Evolutionary conservation across 306 rosid genomes (phyloP).

Genomic region (Corylus heterophylla): DNA sequence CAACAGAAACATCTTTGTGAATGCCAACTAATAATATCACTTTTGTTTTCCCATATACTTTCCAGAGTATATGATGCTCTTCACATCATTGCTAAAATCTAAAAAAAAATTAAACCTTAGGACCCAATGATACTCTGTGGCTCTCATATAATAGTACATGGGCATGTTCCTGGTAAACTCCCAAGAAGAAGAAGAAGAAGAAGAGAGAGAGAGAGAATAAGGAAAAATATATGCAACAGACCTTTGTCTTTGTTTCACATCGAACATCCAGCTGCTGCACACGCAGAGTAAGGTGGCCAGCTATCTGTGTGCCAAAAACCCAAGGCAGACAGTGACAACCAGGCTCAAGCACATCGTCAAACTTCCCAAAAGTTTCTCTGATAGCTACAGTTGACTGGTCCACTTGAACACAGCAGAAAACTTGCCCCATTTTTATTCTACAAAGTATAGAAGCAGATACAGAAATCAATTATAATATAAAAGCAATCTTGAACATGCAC

Average conservation of each 20-base stretch:
- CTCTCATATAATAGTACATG: not conserved
- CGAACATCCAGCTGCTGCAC: constrained; percentile 66
- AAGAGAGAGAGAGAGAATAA: not conserved
- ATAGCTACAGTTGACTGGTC: constrained; percentile 57
- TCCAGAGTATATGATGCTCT: not conserved
- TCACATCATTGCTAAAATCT: not conserved
- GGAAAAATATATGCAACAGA: constrained; percentile 18
- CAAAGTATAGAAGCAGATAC: not conserved
- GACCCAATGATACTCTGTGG: not conserved
- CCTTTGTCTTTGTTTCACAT: constrained; percentile 63
- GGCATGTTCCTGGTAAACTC: not conserved
- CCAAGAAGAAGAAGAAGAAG: not conserved
- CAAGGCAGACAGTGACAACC: constrained; percentile 65
- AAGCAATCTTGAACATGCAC: not conserved
- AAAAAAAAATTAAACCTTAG: not conserved
- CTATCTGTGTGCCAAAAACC: constrained; percentile 44
- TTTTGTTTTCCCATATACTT: not conserved
- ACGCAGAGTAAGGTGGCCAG: constrained; percentile 55
- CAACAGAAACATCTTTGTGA: not conserved
- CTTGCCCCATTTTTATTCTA: constrained; percentile 50
- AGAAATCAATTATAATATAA: not conserved
- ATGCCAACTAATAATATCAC: not conserved
- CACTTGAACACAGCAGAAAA: constrained; percentile 52
- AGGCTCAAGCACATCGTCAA: constrained; percentile 49
- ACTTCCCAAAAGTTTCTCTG: constrained; percentile 59